Conservation (phyloP, 148 eudicot species). For the Rhododendron simsii region DNA sequence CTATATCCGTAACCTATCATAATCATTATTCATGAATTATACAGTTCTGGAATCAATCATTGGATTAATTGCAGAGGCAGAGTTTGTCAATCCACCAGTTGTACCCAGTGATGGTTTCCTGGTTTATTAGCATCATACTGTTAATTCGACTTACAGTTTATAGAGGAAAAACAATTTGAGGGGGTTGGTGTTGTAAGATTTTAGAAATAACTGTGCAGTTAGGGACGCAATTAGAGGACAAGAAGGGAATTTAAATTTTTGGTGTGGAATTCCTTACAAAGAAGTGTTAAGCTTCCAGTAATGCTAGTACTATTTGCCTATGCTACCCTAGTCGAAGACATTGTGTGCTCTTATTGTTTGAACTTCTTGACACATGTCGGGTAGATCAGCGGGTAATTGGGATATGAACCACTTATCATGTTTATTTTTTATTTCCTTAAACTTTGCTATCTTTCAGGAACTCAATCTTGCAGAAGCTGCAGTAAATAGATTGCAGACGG, state of each 20-base stretch:
- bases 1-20: neutral
- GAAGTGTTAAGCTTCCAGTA: neutral
- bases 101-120: neutral
- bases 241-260: neutral
- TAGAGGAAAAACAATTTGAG: neutral
- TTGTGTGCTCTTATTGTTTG: neutral
- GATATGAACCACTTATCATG: neutral
- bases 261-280: neutral
- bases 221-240: neutral
- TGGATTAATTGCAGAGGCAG: neutral
- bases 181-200: neutral
- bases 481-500: slow-evolving; percentile 88
- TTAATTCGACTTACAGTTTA: neutral
- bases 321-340: neutral
- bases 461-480: slow-evolving; percentile 72
- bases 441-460: slow-evolving; percentile 46
- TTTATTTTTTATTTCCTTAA: neutral
- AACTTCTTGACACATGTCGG: neutral
- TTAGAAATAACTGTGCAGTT: neutral
- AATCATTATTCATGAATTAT: neutral
- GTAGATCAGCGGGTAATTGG: neutral
- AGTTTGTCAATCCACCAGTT: neutral
- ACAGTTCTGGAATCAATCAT: neutral
- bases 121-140: neutral
- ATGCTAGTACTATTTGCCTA: neutral